Conservation (phyloP, 176 grass and related monocot species). For the Aechmea fasciata region DNA sequence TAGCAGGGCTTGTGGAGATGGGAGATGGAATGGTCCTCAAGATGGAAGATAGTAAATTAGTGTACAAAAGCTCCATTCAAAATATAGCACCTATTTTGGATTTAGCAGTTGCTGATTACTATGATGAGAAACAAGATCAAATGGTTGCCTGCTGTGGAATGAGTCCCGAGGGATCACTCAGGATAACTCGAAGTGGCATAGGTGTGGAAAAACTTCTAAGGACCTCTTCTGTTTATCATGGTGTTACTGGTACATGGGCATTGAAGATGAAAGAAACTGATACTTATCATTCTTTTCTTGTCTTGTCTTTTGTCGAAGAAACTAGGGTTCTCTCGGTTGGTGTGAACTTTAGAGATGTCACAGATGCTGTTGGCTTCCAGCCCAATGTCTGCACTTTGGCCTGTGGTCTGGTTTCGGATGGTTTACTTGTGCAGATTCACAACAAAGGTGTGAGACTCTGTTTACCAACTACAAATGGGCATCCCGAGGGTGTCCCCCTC, state of each 20-base stretch:
- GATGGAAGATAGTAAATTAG: constrained; percentile 47
- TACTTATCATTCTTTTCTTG: constrained; percentile 88
- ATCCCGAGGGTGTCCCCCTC: constrained; percentile 57
- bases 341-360: constrained; percentile 92
- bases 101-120: constrained; percentile 70
- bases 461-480: constrained; percentile 71
- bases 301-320: constrained; percentile 95
- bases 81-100: constrained; percentile 96
- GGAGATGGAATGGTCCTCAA: constrained; percentile 92
- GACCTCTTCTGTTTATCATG: constrained; percentile 76
- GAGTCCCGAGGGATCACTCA: constrained; percentile 84
- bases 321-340: constrained; percentile 95
- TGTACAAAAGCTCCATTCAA: constrained; percentile 75
- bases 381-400: constrained; percentile 89
- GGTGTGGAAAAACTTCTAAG: constrained; percentile 89
- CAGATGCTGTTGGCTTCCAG: constrained; percentile 80
- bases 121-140: constrained; percentile 94
- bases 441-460: constrained; percentile 79
- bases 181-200: constrained; percentile 78
- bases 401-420: constrained; percentile 78
- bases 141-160: constrained; percentile 96
- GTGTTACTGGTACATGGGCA: constrained; percentile 85
- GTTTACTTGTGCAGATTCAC: constrained; percentile 87
- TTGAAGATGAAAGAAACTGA: constrained; percentile 87
- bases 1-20: constrained; percentile 88